Evolutionary conservation across 2,329 filamentous ascomycete genomes (phyloP), one percentile per base, ranked within the genome.

Genomic region (Scorias spongiosa): DNA sequence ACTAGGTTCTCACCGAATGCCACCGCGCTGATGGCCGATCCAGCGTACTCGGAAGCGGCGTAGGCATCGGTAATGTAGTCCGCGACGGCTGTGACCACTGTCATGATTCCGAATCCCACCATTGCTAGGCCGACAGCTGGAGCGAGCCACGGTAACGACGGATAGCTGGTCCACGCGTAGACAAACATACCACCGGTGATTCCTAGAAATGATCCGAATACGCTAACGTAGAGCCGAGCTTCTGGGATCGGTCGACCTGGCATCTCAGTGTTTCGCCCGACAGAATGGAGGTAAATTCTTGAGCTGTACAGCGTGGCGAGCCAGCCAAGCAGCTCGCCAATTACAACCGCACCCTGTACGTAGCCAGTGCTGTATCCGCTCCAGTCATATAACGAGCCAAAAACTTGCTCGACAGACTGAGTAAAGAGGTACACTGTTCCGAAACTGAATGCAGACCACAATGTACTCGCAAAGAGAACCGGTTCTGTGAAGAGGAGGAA

Each of bases 11-110:
- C 71, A 3, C 66, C 62, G 36, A 70, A 63, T 0, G 64, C 67
- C 2, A 70, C 63, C 0, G 66, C 69, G 3, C 66, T 69, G 20
- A 72, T 62, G 0, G 69, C 68, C 30, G 66, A 70, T 1, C 63
- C 70, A 3, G 69, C 67, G 46, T 70, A 72, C 41, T 64, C 66
- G 7, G 54, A 57, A 2, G 49, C 51, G 2, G 63, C 61, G 46
- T 74, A 74, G 2, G 66, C 61, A 51, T 74, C 71, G 2, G 67
- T 63, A 11, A 73, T 57, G 42, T 74, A 75, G 44, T 66, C 65
- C 14, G 65, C 64, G 12, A 70, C 64, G 0, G 64, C 66, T 1
- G 61, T 57, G 0, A 71, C 64, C 8, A 72, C 65, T 29, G 63
- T 58, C 10, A 67, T 67, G 50, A 67, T 70, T 2, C 70, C 70